Percentiles rank a stretch among this genome's conserved stretches.
Conservation (phyloP, 768 basidiomycete species). For the Galerina sulciceps region DNA sequence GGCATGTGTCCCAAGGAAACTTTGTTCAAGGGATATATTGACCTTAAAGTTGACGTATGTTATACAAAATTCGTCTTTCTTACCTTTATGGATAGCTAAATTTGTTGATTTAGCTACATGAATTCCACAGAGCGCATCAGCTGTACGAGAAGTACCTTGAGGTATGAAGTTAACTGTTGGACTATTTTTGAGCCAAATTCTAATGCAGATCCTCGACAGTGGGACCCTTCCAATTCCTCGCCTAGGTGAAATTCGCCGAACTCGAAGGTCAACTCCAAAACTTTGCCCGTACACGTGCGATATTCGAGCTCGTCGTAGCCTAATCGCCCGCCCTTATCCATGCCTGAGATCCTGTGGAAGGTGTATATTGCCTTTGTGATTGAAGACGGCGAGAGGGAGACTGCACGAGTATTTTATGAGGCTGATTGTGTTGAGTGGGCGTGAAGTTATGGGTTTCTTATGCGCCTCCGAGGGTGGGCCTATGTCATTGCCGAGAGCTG, state of each 20-base stretch:
- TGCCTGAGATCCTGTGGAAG: constrained; percentile 95
- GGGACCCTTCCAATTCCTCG: constrained; percentile 90
- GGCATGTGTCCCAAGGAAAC: constrained; percentile 97
- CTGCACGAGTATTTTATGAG: constrained; percentile 89
- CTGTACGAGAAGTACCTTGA: constrained; percentile 96
- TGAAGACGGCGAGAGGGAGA: constrained; percentile 89
- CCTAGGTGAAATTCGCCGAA: constrained; percentile 97
- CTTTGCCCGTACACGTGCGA: constrained; percentile 85
- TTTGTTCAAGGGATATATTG: constrained; percentile 95
- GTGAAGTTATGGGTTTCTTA: constrained; percentile 99
- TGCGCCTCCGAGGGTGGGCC: constrained; percentile 87
- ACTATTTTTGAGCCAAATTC: constrained; percentile 61
- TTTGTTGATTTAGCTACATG: constrained; percentile 65
- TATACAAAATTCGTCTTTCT: constrained; percentile 30
- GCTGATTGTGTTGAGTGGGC: constrained; percentile 81
- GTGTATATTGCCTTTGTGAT: constrained; percentile 97
- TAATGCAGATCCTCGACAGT: constrained; percentile 42
- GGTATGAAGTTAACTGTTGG: constrained; percentile 38
- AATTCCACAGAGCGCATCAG: constrained; percentile 91
- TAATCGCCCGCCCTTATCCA: constrained; percentile 86
- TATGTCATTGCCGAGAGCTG: constrained; percentile 30
- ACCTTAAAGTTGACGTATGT: constrained; percentile 86
- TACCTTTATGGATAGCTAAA: not conserved
- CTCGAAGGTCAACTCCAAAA: constrained; percentile 89
- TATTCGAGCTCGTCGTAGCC: constrained; percentile 89